Percentiles rank a stretch among this genome's conserved stretches.
Evolutionary conservation across 2,329 filamentous ascomycete genomes (phyloP).

Genomic region (Metarhizium album): DNA sequence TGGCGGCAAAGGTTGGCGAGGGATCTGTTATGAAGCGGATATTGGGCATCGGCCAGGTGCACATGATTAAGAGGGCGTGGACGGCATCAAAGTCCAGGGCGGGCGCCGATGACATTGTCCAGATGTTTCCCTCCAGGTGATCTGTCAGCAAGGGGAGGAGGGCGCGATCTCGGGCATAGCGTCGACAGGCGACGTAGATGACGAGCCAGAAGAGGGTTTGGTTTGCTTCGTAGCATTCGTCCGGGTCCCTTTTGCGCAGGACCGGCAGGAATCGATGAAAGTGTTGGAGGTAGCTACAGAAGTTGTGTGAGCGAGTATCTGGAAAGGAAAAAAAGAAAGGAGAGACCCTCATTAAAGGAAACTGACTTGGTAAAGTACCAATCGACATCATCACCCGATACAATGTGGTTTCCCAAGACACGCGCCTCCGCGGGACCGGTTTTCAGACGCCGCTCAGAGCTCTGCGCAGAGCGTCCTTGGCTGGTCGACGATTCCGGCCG

Average conservation of each 20-base stretch:
- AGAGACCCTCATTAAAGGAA: background rate
- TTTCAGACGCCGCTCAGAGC: conserved; percentile 13
- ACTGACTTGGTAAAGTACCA: conserved; percentile 42
- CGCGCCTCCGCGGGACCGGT: conserved; percentile 26
- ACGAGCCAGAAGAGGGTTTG: conserved; percentile 45
- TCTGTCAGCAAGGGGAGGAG: conserved; percentile 35
- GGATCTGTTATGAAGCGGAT: conserved; percentile 42
- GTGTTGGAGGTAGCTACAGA: conserved; percentile 35
- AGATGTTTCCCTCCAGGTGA: conserved; percentile 35
- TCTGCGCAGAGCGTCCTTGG: conserved; percentile 3
- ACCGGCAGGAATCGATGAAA: conserved; percentile 44
- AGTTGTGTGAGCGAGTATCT: too few relatives aligned
- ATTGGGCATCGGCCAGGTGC: conserved; percentile 39
- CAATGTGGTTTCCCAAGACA: conserved; percentile 34
- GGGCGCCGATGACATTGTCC: conserved; percentile 29
- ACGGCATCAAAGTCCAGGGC: conserved; percentile 36
- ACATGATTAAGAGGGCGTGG: conserved; percentile 40
- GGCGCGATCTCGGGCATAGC: conserved; percentile 32
- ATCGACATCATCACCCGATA: conserved; percentile 42
- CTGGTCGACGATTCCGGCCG: conserved; percentile 14
- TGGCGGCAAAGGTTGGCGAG: conserved; percentile 34
- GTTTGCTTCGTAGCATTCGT: conserved; percentile 36
- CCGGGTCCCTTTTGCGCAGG: conserved; percentile 36
- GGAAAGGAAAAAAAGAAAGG: too few relatives aligned
- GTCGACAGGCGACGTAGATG: conserved; percentile 37